Evolutionary conservation across 805 yeast species (phyloP).

Genomic region (Myxozyma udenii): DNA sequence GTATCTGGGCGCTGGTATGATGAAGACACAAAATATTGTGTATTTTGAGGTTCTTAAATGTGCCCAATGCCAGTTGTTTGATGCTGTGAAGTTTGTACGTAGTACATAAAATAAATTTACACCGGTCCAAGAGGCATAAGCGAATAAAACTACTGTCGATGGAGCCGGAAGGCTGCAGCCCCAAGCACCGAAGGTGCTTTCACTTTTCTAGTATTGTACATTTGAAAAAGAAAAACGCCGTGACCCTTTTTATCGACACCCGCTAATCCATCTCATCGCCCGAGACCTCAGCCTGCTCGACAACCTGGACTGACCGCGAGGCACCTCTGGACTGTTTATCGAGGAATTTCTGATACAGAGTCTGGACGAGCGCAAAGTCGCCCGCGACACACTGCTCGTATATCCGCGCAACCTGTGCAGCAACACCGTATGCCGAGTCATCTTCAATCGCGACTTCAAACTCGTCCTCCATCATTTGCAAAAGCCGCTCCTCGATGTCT

Average conservation of each 20-base stretch:
- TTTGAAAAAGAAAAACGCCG: not conserved
- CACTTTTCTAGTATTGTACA: not conserved
- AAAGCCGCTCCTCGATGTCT: constrained; percentile 76
- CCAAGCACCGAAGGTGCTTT: not conserved
- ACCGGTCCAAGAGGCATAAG: constrained; percentile 1
- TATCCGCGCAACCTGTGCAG: constrained; percentile 58
- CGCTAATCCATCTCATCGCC: constrained; percentile 45
- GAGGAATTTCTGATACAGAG: constrained; percentile 57
- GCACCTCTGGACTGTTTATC: constrained; percentile 45
- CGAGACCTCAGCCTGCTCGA: constrained; percentile 50
- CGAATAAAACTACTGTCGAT: not conserved
- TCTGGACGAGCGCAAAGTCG: constrained; percentile 56
- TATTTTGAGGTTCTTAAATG: too few relatives aligned
- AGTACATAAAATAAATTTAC: not conserved
- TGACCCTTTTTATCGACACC: not conserved
- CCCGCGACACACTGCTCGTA: constrained; percentile 61
- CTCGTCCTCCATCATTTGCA: constrained; percentile 92
- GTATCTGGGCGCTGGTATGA: too few relatives aligned
- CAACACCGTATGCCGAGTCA: constrained; percentile 72
- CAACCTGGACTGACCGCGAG: constrained; percentile 38
- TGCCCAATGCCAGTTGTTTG: too few relatives aligned
- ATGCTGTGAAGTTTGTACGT: too few relatives aligned
- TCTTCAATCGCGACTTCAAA: constrained; percentile 87
- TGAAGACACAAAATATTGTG: too few relatives aligned
- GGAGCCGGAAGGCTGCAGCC: too few relatives aligned